Conservation (phyloP, 257 asterid genomes). For the Echium plantagineum region DNA sequence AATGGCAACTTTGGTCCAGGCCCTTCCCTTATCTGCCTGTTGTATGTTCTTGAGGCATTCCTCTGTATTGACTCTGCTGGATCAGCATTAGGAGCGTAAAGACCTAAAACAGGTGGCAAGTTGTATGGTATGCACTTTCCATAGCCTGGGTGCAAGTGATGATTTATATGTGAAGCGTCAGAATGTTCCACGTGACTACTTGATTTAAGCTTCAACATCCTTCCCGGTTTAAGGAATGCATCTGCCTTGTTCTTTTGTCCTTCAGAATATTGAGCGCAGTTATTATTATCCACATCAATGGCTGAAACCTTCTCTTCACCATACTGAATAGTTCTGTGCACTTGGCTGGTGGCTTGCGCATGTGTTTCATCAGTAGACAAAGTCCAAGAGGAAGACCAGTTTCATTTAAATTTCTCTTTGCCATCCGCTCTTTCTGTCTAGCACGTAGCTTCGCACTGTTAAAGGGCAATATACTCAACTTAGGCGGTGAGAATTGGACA, state of each 20-base stretch:
- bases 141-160: conserved; percentile 13
- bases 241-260: conserved; percentile 25
- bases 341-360: conserved; percentile 31
- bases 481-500: neutral
- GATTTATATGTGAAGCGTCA: conserved; percentile 24
- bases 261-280: conserved; percentile 17
- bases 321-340: conserved; percentile 11
- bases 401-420: conserved; percentile 34
- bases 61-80: conserved; percentile 27
- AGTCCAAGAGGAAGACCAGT: conserved; percentile 22
- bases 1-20: conserved; percentile 20
- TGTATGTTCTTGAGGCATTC: conserved; percentile 14
- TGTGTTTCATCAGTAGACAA: conserved; percentile 17
- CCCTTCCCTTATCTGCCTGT: conserved; percentile 16
- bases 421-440: conserved; percentile 70
- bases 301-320: conserved; percentile 34
- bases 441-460: conserved; percentile 79
- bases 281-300: conserved; percentile 20
- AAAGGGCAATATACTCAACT: conserved; percentile 3
- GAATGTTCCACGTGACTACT: conserved; percentile 24
- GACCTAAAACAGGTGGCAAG: conserved; percentile 28
- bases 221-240: conserved; percentile 29
- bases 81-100: conserved; percentile 36
- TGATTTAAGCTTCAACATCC: conserved; percentile 34
- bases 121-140: conserved; percentile 12